Evolutionary conservation across 2,329 filamentous ascomycete genomes (phyloP), one percentile per base, ranked within the genome.

Genomic region (Rhinocladiella mackenziei): DNA sequence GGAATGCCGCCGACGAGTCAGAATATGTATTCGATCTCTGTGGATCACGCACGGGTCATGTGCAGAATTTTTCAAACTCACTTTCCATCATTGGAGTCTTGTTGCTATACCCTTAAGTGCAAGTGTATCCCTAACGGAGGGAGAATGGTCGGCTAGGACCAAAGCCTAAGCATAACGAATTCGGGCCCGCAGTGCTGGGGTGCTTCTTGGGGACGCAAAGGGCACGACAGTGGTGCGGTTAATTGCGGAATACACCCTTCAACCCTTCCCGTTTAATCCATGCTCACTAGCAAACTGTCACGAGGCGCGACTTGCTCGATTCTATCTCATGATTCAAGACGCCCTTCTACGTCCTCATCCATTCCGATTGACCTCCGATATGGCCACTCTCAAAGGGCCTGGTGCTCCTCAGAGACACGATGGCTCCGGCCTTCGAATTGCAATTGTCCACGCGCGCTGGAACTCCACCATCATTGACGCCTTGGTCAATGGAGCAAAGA

Each of bases 391-490:
- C 56, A 84, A 84, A 71, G 81, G 81, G 40, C 78, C 78, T 22
- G 80, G 80, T 53, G 72, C 74, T 60, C 69, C 75, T 22, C 74
- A 73, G 60, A 67, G 61, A 45, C 74, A 75, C 62, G 76, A 81
- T 61, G 78, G 86, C 65, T 80, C 80, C 59, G 74, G 73, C 60
- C 79, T 98, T 54, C 87, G 92, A 62, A 83, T 98, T 63, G 91
- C 86, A 63, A 97, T 98, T 63, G 79, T 98, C 47, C 92, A 97
- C 71, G 91, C 91, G 47, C 83, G 92, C 60, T 98, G 92, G 92
- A 98, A 98, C 72, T 76, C 76, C 55, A 77, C 76, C 56, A 87
- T 98, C 64, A 95, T 97, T 67, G 81, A 86, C 47, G 81, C 88
- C 40, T 81, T 98, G 45, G 76, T 98, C 50, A 73, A 77, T 39